Evolutionary conservation across 768 basidiomycete species (phyloP).

Genomic region (Boletus rubescentipes): DNA sequence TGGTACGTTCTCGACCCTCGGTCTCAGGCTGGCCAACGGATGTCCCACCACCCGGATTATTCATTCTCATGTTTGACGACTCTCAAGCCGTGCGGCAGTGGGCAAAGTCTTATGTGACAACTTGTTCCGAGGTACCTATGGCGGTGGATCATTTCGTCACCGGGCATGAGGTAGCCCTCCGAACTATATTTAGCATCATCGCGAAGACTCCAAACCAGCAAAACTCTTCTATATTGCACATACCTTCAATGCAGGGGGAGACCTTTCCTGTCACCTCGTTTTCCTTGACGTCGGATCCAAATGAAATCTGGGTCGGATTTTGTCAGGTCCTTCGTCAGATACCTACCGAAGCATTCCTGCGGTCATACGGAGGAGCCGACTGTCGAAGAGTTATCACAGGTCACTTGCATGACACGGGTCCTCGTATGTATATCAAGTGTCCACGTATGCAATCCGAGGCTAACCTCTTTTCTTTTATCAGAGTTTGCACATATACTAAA

Average conservation of each 20-base stretch:
- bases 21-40: conserved; percentile 53
- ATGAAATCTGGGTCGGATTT: conserved; percentile 54
- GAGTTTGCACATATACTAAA: conserved; percentile 61
- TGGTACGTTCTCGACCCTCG: conserved; percentile 27
- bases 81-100: conserved; percentile 52
- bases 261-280: conserved; percentile 6
- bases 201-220: conserved; percentile 10
- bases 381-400: conserved; percentile 54
- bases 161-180: conserved; percentile 47
- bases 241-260: conserved; percentile 5
- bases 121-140: conserved; percentile 45
- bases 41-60: conserved; percentile 57
- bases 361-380: conserved; percentile 37
- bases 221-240: not conserved
- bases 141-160: conserved; percentile 45
- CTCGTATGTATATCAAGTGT: conserved; percentile 48
- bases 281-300: conserved; percentile 38
- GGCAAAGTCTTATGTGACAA: conserved; percentile 50
- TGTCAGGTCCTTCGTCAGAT: conserved; percentile 49
- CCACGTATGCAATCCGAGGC: not conserved
- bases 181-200: conserved; percentile 34
- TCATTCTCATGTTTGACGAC: conserved; percentile 57
- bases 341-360: conserved; percentile 44
- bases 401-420: conserved; percentile 59
- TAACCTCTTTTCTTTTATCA: conserved; percentile 27